Base-by-base conservation (phyloP, 805 yeast genomes). In the Pichia insulana region DNA sequence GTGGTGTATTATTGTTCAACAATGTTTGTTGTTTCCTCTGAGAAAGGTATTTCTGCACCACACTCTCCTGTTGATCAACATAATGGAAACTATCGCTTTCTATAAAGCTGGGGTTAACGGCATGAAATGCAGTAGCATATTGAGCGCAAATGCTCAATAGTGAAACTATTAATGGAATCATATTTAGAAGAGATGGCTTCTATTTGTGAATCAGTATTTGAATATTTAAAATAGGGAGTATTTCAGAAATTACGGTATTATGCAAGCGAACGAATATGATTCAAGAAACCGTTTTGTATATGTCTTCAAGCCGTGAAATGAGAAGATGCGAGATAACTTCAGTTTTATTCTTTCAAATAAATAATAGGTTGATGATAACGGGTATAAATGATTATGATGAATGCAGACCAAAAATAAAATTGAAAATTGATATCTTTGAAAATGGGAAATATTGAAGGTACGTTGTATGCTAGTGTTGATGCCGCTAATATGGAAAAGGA, bases 1-100 rank as follows among this genome's bases (percentile, higher is more conserved):
- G 37, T n/a, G 39, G 17, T 8, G 36, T 3, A 26, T 31, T 36
- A 12, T 13, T 7, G 7, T 10, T 26, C 7, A 22, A 31, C 18
- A 42, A n/a, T 12, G 19, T 28, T 13, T 12, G 18, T 34, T 42
- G 45, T 25, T 37, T 42, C 17, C 26, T 17, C n/a, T 25, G 35
- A 4, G 15, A 2, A n/a, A 18, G 16, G n/a, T 18, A 42, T 16
- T 34, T 16, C 1, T 13, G 25, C 25, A 22, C 8, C 25, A 22
- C 25, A 22, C 25, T 22, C 8, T 34, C 15, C 18, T 37, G 20
- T 13, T 22, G 11, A 16, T 42, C 30, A 6, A 42, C 32, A 26
- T 16, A 42, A 22, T 22, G 25, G 8, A 22, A 22, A 6, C 8
- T 22, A 22, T 8, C 25, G 7, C 8, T 22, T 8, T 22, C 25